Base-by-base conservation (phyloP, 805 yeast genomes). In the Candida verbasci region DNA sequence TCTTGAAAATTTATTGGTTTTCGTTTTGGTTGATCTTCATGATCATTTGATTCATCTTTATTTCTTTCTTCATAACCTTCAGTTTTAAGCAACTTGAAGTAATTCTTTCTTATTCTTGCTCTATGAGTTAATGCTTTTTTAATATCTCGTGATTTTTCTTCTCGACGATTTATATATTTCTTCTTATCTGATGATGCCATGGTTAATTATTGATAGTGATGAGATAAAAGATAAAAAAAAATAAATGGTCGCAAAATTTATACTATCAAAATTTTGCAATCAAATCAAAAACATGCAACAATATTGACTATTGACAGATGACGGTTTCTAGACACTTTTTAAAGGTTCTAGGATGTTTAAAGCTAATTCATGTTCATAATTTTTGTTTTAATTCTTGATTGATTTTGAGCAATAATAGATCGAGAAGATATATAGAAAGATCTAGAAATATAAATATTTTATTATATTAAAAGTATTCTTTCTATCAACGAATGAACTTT, bases 71-170 rank as follows among this genome's bases (percentile, higher is more conserved):
- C 29, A 26, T 31, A 27, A 17, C 89, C 94, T 47, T 85, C 88
- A 35, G 76, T 73, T 44, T 85, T 84, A 27, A 87, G 56, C 37
- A 86, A 65, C 56, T 88, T 87, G 67, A 86, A 80, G 53, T 89
- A 89, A 34, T 76, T 79, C 57, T 81, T 85, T 65, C 86, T 77
- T 46, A 89, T 72, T 49, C 93, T 73, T 10, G 96, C 86, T 43
- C 87, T 75, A 52, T 87, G 94, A 0, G 76, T 73, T 45, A 89
- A 71, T 9, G 93, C 82, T 51, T 72, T 75, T 49, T 82, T 81
- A 50, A 89, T 89, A 42, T 87, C 96, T 37, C 75, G 72, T 20
- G 62, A 50, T 43, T 68, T 68, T 39, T 54, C 53, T 42, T 64
- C 70, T 16, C 65, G 58, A 34, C 62, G 37, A 20, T 41, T 37